These are phyloP conservation scores for Penicillium bialowiezense DNA, from an alignment of 495 filamentous ascomycete genomes.

Conservation along the genomic window DNA sequence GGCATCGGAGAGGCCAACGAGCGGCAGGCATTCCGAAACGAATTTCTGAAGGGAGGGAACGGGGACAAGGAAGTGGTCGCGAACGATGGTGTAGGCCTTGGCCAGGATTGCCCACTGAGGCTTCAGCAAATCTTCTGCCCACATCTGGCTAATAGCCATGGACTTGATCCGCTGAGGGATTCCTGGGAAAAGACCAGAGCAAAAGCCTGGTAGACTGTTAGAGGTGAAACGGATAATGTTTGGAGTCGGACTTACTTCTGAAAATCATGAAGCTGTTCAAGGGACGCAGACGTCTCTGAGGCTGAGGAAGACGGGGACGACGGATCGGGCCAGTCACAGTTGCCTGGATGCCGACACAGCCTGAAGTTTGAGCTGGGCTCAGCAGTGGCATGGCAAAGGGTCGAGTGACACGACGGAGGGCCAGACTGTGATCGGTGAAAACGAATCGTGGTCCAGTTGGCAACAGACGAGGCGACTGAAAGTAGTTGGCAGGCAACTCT, in stretches of 20 bases:
- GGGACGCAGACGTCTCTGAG: conserved; percentile 11
- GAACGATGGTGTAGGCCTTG: conserved; percentile 47
- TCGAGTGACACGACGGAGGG: background rate
- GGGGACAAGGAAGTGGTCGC: conserved; percentile 39
- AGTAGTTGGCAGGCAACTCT: background rate
- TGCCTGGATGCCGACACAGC: background rate
- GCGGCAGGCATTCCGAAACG: background rate
- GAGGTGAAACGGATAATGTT: background rate
- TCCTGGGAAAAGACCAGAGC: conserved; percentile 34
- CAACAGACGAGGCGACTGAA: background rate
- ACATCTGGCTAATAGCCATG: conserved; percentile 35
- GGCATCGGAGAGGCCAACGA: conserved; percentile 31
- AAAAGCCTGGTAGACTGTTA: conserved; percentile 35
- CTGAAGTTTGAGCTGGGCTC: background rate
- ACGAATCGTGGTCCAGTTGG: background rate
- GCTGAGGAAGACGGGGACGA: background rate
- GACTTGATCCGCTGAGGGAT: conserved; percentile 46
- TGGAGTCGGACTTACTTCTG: conserved; percentile 34
- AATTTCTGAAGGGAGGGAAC: conserved; percentile 9
- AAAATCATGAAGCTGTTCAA: conserved; percentile 51
- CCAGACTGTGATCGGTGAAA: background rate
- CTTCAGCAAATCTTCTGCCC: conserved; percentile 44
- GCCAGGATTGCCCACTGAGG: conserved; percentile 48
- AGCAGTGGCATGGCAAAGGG: background rate
- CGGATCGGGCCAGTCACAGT: too few relatives aligned